Conservation (phyloP, 2,329 filamentous ascomycete genomes). For the Pyrenochaeta sp. region DNA sequence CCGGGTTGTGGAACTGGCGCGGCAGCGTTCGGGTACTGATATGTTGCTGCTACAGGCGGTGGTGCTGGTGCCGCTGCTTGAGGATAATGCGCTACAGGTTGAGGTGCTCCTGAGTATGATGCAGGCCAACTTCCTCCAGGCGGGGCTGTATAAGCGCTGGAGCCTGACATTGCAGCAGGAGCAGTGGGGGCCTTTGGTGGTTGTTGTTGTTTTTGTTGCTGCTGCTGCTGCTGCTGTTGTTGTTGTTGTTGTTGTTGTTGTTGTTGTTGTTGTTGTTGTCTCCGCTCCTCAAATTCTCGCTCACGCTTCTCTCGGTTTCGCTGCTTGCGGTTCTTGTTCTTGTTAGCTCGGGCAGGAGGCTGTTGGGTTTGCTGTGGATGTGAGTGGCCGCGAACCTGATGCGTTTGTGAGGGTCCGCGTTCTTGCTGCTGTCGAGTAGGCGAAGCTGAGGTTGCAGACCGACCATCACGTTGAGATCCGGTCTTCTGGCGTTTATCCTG, state of each 20-base stretch:
- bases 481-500: constrained; percentile 28
- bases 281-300: constrained; percentile 23
- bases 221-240: constrained; percentile 14
- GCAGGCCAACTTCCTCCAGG: constrained; percentile 31
- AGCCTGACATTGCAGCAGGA: constrained; percentile 22
- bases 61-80: constrained; percentile 22
- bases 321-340: constrained; percentile 42
- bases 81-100: constrained; percentile 25
- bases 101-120: constrained; percentile 22
- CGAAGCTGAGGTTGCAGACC: constrained; percentile 27
- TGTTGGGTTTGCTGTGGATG: constrained; percentile 20
- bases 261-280: constrained; percentile 24
- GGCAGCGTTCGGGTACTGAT: constrained; percentile 21
- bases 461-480: constrained; percentile 31
- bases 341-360: constrained; percentile 31
- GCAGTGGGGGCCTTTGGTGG: constrained; percentile 19
- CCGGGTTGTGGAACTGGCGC: constrained; percentile 21
- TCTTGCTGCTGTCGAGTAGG: constrained; percentile 34
- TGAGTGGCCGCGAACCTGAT: constrained; percentile 25
- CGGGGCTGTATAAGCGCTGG: constrained; percentile 25
- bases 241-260: constrained; percentile 21
- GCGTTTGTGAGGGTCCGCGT: constrained; percentile 19
- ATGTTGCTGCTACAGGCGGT: constrained; percentile 20
- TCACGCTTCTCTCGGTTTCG: constrained; percentile 38
- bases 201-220: constrained; percentile 16